Percentiles rank a stretch among this genome's conserved stretches.
phyloP scores from a whole-genome alignment of 441 rosid species.

The Croton laevigatus region DNA sequence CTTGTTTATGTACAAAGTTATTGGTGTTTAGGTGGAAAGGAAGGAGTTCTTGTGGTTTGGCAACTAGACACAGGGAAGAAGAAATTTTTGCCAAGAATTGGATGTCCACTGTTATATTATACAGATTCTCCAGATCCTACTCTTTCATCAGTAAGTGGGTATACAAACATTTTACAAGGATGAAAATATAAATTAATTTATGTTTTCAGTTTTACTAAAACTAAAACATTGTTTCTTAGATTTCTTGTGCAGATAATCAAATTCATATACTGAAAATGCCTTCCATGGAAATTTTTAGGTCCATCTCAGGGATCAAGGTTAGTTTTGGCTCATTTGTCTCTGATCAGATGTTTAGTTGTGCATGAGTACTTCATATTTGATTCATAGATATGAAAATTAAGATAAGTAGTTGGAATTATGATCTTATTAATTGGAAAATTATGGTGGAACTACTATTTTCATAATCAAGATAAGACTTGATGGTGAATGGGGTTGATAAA shows the following conservation, averaged over 20 bases:
- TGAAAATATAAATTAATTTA: not conserved
- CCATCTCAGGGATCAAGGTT: conserved; percentile 96
- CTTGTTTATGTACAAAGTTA: not conserved
- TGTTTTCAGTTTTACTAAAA: conserved; percentile 17
- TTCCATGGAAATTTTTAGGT: conserved; percentile 78
- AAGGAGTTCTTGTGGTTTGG: conserved; percentile 99
- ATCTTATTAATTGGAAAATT: not conserved
- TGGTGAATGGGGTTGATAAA: not conserved
- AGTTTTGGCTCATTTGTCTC: conserved; percentile 20
- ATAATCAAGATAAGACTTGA: not conserved
- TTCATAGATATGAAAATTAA: conserved; percentile 16
- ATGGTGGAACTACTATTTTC: not conserved
- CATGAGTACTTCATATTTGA: not conserved
- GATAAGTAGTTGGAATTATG: not conserved
- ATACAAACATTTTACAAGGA: not conserved
- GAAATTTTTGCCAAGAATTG: conserved; percentile 90
- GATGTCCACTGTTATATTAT: conserved; percentile 80
- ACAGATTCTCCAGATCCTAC: conserved; percentile 75
- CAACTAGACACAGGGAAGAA: conserved; percentile 96
- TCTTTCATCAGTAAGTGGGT: conserved; percentile 75
- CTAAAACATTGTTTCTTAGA: conserved; percentile 41
- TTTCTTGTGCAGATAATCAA: conserved; percentile 97
- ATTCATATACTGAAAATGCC: conserved; percentile 89
- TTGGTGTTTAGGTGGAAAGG: conserved; percentile 76
- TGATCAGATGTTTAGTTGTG: conserved; percentile 5